Evolutionary conservation across 352 stramenopile species (phyloP), one percentile per base, ranked within the genome.

Genomic region (Phytophthora sojae): DNA sequence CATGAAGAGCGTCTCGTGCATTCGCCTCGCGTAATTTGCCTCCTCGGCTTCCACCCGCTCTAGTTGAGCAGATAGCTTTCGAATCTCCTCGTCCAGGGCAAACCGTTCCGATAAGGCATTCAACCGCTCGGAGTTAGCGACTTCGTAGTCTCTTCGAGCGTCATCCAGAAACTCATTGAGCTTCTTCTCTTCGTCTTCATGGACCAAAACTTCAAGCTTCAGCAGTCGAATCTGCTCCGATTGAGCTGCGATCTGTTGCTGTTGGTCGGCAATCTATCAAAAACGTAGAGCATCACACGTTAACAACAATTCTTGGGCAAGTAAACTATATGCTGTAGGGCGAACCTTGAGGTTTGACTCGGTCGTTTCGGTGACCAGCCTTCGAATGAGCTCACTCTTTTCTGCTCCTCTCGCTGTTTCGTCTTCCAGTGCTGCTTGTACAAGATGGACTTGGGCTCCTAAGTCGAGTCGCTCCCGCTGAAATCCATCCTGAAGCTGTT

Each of bases 1-100:
- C 86, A 92, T 92, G 50, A 92, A 90, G 7, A 92, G 57, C 0
- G 82, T 86, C 37, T 95, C 88, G 45, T 93, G 83, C 77, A 93
- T 89, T 19, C 88, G 75, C 50, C 84, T 89, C 2, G 83, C 81
- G 26, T 80, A 84, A n/a, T 82, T 85, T 0, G 76, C 49, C 32
- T 93, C 91, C 30, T 95, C 86, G 0, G 55, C 52, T 29, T 92
- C 81, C 0, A 91, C 44, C 0, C 77, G 76, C 15, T 92, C 84
- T 6, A 89, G 50, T 58, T 91, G 77, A 19, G 15, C 39, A 11
- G 89, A 75, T 25, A 93, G 29, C 49, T 87, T 89, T 4, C 78
- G 81, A 15, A 92, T 83, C 30, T 95, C 84, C 44, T 92, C 82
- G 19, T 93, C 83, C 6, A 92, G 57, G 0, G 85, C 71, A 32